Evolutionary conservation across 1,139 yeast species (phyloP), one percentile per base, ranked within the genome.

Genomic region (Citeromyces hawaiiensis): DNA sequence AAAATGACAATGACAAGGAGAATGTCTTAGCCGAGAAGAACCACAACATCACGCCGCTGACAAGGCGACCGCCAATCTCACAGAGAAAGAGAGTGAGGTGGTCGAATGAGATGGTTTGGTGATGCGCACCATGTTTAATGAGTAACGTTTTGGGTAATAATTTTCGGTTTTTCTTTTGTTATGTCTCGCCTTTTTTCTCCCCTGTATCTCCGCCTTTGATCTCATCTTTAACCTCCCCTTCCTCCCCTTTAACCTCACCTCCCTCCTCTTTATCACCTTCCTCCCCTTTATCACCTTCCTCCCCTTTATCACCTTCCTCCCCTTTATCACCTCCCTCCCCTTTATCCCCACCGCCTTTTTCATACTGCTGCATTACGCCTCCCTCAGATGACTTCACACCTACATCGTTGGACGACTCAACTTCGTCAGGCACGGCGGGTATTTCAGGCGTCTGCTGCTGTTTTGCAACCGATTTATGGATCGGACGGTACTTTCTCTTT

Each of bases 101-200:
- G 81, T 78, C 81, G 3, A 60, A 56, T 4, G 62, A 60, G 14
- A 53, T 73, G 40, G 78, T 72, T 50, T 71, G 78, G 77, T 72
- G 47, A 49, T 16, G 21, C 9, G 16, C 27, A 9, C 29, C 32
- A 30, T 36, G 29, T 15, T 4, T 15, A 18, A 35, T 13, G 23
- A 8, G 25, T 11, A 17, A 25, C 13, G 21, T 8, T 13, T 16
- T 21, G 15, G 36, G 15, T 16, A 35, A 35, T n/a, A 17, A 18
- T 17, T 18, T 19, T 8, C 25, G 14, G 8, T 7, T 19, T 10
- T 14, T 35, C 30, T 15, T 18, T 16, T 23, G 19, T 4, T n/a
- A 18, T 14, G n/a, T n/a, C n/a, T n/a, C n/a, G n/a, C n/a, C 30
- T 18, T 10, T 16, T 7, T 9, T 23, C 11, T 23, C 11, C 9